Conservation (phyloP, 2,329 filamentous ascomycete genomes). For the Amylocarpus encephaloides region DNA sequence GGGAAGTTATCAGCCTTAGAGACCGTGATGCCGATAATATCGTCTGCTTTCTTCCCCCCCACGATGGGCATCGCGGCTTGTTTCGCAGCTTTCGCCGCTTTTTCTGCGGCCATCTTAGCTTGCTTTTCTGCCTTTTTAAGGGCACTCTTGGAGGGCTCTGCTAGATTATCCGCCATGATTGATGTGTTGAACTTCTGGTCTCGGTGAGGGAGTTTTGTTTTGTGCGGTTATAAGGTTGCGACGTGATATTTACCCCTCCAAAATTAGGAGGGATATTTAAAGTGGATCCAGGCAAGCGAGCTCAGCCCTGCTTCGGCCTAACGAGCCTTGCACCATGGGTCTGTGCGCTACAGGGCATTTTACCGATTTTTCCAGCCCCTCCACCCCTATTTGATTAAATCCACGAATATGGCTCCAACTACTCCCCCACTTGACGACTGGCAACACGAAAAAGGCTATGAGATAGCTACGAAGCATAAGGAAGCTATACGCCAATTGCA, state of each 20-base stretch:
- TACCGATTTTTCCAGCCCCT: too few relatives aligned
- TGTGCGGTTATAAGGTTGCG: background rate
- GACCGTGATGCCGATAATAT: slow-evolving; percentile 82
- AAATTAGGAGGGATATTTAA: background rate
- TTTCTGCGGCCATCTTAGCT: slow-evolving; percentile 53
- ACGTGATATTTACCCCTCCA: background rate
- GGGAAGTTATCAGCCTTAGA: slow-evolving; percentile 82
- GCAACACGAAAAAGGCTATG: too few relatives aligned
- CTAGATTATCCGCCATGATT: slow-evolving; percentile 23
- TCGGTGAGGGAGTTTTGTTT: background rate
- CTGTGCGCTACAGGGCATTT: too few relatives aligned
- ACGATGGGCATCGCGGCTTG: slow-evolving; percentile 46
- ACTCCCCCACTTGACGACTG: too few relatives aligned
- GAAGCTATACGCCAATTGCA: too few relatives aligned
- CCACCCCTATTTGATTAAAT: too few relatives aligned
- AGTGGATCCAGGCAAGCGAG: too few relatives aligned
- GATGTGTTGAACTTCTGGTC: background rate
- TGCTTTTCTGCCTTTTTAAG: slow-evolving; percentile 62
- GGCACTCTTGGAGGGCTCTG: slow-evolving; percentile 52
- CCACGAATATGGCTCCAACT: too few relatives aligned
- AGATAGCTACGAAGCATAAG: too few relatives aligned
- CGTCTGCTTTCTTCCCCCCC: slow-evolving; percentile 53
- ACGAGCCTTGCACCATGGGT: too few relatives aligned
- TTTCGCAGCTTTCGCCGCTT: slow-evolving; percentile 57
- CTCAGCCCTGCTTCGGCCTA: too few relatives aligned